Evolutionary conservation across 805 yeast species (phyloP).

Genomic region (Groenewaldozyma salmanticensis): DNA sequence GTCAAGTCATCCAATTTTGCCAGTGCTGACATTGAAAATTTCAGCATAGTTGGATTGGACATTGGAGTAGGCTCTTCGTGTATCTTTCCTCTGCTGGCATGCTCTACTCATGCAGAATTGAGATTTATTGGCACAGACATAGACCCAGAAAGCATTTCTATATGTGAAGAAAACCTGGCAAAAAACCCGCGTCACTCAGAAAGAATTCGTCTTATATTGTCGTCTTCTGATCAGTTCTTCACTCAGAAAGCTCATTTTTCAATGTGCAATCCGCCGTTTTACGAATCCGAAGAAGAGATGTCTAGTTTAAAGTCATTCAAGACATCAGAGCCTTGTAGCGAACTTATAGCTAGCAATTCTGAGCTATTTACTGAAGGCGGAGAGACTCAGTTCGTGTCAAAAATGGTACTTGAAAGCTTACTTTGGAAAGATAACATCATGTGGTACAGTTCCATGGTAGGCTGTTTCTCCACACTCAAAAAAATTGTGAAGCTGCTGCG

Average conservation of each 20-base stretch:
- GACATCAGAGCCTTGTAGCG: slow-evolving; percentile 11
- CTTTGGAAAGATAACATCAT: slow-evolving; percentile 7
- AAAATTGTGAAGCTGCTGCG: slow-evolving; percentile 9
- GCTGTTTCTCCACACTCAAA: slow-evolving; percentile 17
- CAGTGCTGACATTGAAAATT: too few relatives aligned
- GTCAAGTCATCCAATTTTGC: slow-evolving; percentile 7
- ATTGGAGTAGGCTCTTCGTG: slow-evolving; percentile 43
- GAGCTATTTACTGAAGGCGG: slow-evolving; percentile 41
- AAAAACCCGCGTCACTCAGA: not conserved
- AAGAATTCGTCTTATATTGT: not conserved
- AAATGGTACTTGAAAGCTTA: slow-evolving; percentile 29
- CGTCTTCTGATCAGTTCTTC: not conserved
- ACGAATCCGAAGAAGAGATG: slow-evolving; percentile 30
- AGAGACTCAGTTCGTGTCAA: slow-evolving; percentile 32
- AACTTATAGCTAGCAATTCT: slow-evolving; percentile 22
- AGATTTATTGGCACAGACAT: slow-evolving; percentile 37
- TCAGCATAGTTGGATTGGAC: slow-evolving; percentile 23
- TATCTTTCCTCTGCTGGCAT: slow-evolving; percentile 37
- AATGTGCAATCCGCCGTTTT: slow-evolving; percentile 49
- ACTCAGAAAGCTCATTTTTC: slow-evolving; percentile 20
- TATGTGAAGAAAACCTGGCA: slow-evolving; percentile 24
- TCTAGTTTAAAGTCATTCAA: slow-evolving; percentile 21
- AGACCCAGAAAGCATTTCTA: slow-evolving; percentile 26
- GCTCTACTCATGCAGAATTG: slow-evolving; percentile 18
- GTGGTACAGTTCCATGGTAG: slow-evolving; percentile 37